Conservation (phyloP, 2,329 filamentous ascomycete genomes). For the Fusarium sp. region DNA sequence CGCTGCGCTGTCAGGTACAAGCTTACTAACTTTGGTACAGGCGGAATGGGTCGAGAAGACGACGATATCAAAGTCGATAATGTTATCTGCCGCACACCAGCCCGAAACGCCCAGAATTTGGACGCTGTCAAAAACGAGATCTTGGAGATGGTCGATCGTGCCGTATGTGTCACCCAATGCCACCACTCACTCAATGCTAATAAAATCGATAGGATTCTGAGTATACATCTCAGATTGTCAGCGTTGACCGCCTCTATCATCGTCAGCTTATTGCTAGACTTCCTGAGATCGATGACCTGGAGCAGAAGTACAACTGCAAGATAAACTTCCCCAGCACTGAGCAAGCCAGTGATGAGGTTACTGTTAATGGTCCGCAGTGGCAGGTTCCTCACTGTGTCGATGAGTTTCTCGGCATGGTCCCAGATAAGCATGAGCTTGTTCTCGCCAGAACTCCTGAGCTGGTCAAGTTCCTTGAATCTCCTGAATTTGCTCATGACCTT, state of each 20-base stretch:
- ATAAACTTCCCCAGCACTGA: slow-evolving; percentile 98
- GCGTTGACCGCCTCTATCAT: slow-evolving; percentile 94
- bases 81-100: slow-evolving; percentile 96
- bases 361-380: slow-evolving; percentile 95
- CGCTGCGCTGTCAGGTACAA: not conserved
- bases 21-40: slow-evolving; percentile 48
- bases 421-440: slow-evolving; percentile 91
- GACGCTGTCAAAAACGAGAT: slow-evolving; percentile 99
- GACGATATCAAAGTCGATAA: slow-evolving; percentile 99
- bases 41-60: slow-evolving; percentile 86
- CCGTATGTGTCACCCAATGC: slow-evolving; percentile 59
- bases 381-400: slow-evolving; percentile 97
- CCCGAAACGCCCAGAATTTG: slow-evolving; percentile 94
- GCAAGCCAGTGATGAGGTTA: slow-evolving; percentile 94
- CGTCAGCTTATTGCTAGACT: slow-evolving; percentile 91
- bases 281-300: slow-evolving; percentile 88
- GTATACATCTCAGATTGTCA: slow-evolving; percentile 92
- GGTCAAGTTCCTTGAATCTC: slow-evolving; percentile 81
- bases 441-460: slow-evolving; percentile 79
- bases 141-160: slow-evolving; percentile 98
- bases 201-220: slow-evolving; percentile 77
- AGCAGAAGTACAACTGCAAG: slow-evolving; percentile 99
- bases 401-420: slow-evolving; percentile 96
- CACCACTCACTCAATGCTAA: not conserved
- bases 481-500: slow-evolving; percentile 82